phyloP scores from a whole-genome alignment of 78 protist species.

The Cyanophora paradoxa region DNA sequence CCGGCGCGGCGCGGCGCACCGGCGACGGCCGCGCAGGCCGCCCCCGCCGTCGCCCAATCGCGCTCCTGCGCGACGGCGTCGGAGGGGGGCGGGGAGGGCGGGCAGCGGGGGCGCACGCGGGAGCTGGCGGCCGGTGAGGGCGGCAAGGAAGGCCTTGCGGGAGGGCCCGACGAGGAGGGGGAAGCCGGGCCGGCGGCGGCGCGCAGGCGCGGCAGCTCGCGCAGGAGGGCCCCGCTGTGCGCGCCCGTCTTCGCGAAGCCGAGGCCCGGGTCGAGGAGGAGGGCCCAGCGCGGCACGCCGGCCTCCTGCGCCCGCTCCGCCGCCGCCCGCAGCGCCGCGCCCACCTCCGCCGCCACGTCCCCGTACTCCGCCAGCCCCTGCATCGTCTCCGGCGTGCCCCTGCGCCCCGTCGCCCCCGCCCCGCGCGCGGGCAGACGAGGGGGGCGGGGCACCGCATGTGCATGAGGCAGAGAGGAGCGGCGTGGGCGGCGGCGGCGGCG shows the following conservation, averaged over 20 bases:
- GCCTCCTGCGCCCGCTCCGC: constrained; percentile 14
- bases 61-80: neutral
- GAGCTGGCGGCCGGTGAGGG: neutral
- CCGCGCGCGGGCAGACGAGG: no score
- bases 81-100: no score
- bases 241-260: constrained; percentile 54
- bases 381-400: constrained; percentile 13
- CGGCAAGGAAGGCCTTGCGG: constrained; percentile 55
- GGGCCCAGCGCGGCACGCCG: constrained; percentile 42
- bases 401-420: no score
- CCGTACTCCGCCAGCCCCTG: neutral
- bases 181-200: neutral
- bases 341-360: neutral
- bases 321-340: constrained; percentile 13
- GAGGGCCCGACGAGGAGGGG: constrained; percentile 53
- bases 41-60: constrained; percentile 3
- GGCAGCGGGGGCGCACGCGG: no score
- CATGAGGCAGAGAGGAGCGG: constrained; percentile 36
- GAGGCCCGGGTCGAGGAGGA: constrained; percentile 56
- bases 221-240: constrained; percentile 35
- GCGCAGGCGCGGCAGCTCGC: constrained; percentile 8
- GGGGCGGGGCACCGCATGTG: no score
- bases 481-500: constrained; percentile 13
- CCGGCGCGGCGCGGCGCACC: no score
- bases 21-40: neutral